These are phyloP conservation scores for Syzygium aromaticum DNA, from an alignment of 345 rosid genomes.

Conservation along the genomic window DNA sequence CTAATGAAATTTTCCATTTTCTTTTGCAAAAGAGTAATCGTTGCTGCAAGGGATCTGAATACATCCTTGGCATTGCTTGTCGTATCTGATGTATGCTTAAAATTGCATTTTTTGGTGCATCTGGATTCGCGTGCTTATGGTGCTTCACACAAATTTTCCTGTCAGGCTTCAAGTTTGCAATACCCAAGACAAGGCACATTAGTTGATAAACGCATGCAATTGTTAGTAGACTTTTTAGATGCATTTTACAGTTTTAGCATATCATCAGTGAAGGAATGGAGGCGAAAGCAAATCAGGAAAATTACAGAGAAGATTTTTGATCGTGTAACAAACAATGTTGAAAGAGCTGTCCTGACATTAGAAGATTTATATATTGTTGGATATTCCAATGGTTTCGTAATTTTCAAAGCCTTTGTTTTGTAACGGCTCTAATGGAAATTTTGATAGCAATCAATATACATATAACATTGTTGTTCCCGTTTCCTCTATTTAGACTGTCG, in stretches of 20 bases:
- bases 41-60: too few relatives aligned
- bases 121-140: not conserved
- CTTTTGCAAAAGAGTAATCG: too few relatives aligned
- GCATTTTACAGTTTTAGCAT: not conserved
- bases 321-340: conserved; percentile 41
- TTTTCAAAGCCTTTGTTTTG: not conserved
- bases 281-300: conserved; percentile 43
- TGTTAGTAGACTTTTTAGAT: not conserved
- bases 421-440: not conserved
- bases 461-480: not conserved
- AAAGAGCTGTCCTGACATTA: conserved; percentile 45
- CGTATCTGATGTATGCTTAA: too few relatives aligned
- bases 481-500: not conserved
- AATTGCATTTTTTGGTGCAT: too few relatives aligned
- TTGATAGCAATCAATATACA: not conserved
- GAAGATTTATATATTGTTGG: conserved; percentile 76
- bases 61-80: too few relatives aligned
- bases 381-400: not conserved
- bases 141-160: not conserved
- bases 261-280: conserved; percentile 66
- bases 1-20: not conserved
- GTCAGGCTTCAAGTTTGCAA: not conserved
- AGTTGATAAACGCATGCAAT: not conserved
- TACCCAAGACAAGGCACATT: not conserved
- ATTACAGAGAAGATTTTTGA: conserved; percentile 53